phyloP scores from a whole-genome alignment of 2,329 filamentous ascomycete genomes.

The Lachnellula subtilissima region DNA sequence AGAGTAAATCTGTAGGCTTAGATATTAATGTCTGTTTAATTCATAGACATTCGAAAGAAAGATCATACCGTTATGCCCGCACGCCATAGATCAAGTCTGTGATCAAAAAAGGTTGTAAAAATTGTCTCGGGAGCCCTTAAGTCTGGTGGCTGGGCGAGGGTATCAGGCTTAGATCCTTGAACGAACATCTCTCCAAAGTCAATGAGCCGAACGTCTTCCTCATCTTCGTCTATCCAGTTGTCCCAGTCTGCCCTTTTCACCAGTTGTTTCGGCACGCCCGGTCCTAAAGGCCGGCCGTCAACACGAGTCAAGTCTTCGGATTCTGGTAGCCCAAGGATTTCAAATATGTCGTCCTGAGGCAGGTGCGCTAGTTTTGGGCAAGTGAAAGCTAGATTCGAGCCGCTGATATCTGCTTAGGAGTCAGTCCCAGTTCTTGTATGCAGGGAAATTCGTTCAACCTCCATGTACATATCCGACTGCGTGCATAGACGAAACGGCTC shows the following conservation, averaged over 20 bases:
- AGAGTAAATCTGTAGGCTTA: too few species aligned
- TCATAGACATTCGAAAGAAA: too few species aligned
- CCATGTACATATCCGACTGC: constrained; percentile 29
- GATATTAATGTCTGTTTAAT: too few species aligned
- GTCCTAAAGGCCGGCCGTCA: constrained; percentile 7
- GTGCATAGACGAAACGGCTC: constrained; percentile 29
- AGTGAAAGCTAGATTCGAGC: neutral
- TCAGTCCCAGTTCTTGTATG: neutral
- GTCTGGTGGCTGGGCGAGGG: constrained; percentile 19
- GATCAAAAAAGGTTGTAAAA: constrained; percentile 22
- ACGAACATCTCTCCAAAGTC: constrained; percentile 24
- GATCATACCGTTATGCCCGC: constrained; percentile 14
- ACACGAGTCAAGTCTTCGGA: neutral
- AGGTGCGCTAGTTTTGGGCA: neutral
- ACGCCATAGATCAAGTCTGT: constrained; percentile 26
- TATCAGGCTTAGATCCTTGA: constrained; percentile 11
- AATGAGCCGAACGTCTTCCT: constrained; percentile 27
- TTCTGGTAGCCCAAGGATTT: neutral
- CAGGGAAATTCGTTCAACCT: constrained; percentile 10
- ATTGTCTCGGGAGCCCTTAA: constrained; percentile 25
- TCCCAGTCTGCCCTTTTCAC: constrained; percentile 16
- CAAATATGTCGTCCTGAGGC: neutral
- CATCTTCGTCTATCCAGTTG: constrained; percentile 23
- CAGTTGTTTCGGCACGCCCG: constrained; percentile 17
- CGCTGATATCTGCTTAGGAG: neutral